phyloP scores from a whole-genome alignment of 2,329 filamentous ascomycete species.

The Paramyrothecium roridum region DNA sequence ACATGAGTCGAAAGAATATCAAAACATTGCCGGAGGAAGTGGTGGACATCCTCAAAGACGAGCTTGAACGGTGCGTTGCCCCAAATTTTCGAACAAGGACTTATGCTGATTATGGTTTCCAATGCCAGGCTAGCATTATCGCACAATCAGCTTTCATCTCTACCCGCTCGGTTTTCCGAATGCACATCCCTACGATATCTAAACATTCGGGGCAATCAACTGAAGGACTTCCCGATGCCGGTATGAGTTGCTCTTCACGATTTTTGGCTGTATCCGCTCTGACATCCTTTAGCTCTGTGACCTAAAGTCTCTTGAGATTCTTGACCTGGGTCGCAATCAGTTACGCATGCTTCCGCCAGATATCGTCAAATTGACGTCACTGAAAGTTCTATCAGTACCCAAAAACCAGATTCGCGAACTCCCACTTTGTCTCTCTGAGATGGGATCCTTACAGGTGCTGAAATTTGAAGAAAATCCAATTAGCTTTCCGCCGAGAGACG shows the following conservation, averaged over 20 bases:
- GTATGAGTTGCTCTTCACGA: slow-evolving; percentile 31
- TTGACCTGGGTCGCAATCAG: slow-evolving; percentile 88
- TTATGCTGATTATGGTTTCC: slow-evolving; percentile 9
- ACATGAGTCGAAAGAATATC: slow-evolving; percentile 73
- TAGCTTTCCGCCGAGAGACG: slow-evolving; percentile 70
- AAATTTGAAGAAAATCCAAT: slow-evolving; percentile 89
- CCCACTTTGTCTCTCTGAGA: slow-evolving; percentile 80
- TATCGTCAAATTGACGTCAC: slow-evolving; percentile 74
- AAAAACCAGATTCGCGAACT: slow-evolving; percentile 85
- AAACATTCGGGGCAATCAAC: slow-evolving; percentile 74
- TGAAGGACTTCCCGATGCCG: slow-evolving; percentile 59
- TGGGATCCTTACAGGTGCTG: slow-evolving; percentile 83
- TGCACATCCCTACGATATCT: slow-evolving; percentile 76
- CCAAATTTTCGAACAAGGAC: background rate
- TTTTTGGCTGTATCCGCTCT: slow-evolving; percentile 13
- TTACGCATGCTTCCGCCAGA: slow-evolving; percentile 74
- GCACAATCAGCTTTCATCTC: slow-evolving; percentile 71
- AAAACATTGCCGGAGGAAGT: slow-evolving; percentile 69
- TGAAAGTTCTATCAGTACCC: slow-evolving; percentile 86
- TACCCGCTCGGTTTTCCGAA: slow-evolving; percentile 70
- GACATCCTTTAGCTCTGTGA: slow-evolving; percentile 70
- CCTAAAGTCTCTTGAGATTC: slow-evolving; percentile 82
- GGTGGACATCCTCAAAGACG: slow-evolving; percentile 70
- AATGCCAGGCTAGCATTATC: slow-evolving; percentile 67
- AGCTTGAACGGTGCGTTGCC: slow-evolving; percentile 62